These are phyloP conservation scores for Boeremia exigua DNA, from an alignment of 2,329 filamentous ascomycete genomes.

Conservation along the genomic window DNA sequence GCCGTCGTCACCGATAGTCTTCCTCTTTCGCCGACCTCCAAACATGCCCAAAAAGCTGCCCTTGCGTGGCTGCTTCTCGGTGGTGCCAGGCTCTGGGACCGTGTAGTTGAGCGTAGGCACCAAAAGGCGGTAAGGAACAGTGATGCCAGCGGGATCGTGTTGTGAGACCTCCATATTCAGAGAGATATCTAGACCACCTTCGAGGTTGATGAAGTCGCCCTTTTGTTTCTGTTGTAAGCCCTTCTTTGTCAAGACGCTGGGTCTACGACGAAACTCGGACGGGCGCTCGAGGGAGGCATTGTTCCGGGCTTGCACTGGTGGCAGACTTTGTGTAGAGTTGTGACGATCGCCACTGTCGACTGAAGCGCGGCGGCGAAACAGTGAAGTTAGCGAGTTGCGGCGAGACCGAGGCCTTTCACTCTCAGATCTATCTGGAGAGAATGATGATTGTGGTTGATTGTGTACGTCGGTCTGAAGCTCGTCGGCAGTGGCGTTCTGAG, in stretches of 20 bases:
- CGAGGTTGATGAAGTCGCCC: conserved; percentile 68
- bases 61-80: conserved; percentile 35
- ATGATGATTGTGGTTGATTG: conserved; percentile 41
- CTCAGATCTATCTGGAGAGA: conserved; percentile 43
- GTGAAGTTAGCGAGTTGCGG: conserved; percentile 42
- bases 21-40: conserved; percentile 25
- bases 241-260: conserved; percentile 52
- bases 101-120: conserved; percentile 73
- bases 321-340: conserved; percentile 35
- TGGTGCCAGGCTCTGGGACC: conserved; percentile 22
- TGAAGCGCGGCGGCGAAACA: conserved; percentile 45
- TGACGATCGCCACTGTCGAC: conserved; percentile 34
- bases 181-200: conserved; percentile 83
- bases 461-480: conserved; percentile 30
- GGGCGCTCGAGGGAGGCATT: conserved; percentile 38
- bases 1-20: conserved; percentile 43
- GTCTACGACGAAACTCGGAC: conserved; percentile 52
- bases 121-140: conserved; percentile 82
- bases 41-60: conserved; percentile 38
- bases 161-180: conserved; percentile 89
- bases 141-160: conserved; percentile 85
- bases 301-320: conserved; percentile 18
- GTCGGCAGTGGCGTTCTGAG: conserved; percentile 41
- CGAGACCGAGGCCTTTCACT: conserved; percentile 39
- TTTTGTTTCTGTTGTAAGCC: conserved; percentile 42